Conservation (phyloP, 345 rosid genomes). For the Rubroshorea leprosula region DNA sequence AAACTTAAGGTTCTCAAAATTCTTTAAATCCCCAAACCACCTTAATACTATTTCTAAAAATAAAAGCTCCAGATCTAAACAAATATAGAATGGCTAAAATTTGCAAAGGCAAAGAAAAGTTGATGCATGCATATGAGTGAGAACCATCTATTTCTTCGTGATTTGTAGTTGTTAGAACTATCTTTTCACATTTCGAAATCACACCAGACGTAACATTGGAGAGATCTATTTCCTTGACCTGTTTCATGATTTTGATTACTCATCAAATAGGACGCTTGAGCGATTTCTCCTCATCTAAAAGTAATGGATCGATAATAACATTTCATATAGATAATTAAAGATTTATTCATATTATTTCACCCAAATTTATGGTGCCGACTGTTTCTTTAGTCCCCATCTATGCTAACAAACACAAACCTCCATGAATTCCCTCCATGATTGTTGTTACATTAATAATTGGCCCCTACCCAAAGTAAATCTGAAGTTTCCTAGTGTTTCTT, state of each 20-base stretch:
- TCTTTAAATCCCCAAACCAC: too few species aligned
- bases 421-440: conserved; percentile 10
- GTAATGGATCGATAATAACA: neutral
- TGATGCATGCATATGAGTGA: too few species aligned
- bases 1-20: too few species aligned
- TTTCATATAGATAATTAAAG: neutral
- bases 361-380: conserved; percentile 11
- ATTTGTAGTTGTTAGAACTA: conserved; percentile 1
- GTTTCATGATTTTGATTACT: neutral
- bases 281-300: too few species aligned
- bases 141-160: too few species aligned
- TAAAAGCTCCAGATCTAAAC: too few species aligned
- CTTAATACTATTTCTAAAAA: too few species aligned
- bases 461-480: conserved; percentile 8
- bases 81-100: too few species aligned
- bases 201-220: conserved; percentile 9
- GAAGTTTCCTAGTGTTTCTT: neutral
- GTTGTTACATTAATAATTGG: neutral
- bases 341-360: neutral
- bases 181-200: conserved; percentile 3
- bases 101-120: too few species aligned
- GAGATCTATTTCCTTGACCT: neutral
- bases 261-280: neutral
- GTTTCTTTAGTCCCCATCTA: conserved; percentile 13
- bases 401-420: conserved; percentile 2